Base-by-base conservation (phyloP, 2,329 filamentous ascomycete genomes). In the Beauveria medogensis region DNA sequence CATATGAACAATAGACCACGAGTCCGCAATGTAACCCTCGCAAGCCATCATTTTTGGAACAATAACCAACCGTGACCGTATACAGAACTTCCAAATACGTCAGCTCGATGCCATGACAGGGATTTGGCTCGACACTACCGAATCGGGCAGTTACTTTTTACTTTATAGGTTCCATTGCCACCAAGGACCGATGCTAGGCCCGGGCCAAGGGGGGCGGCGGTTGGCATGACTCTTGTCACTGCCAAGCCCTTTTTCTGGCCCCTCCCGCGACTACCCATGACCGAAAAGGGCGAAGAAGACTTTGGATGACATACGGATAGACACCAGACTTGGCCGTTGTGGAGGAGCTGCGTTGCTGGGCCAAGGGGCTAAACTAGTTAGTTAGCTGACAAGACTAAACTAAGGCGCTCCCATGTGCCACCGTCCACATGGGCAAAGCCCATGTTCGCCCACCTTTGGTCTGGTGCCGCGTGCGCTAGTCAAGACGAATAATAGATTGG, bases 101-200 rank as follows among this genome's bases (percentile, higher is more conserved):
- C 56, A 51, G 46, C 34, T 26, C 30, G 24, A 59, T 52, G 40
- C 9, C 34, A 16, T 37, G 34, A 37, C 12, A 40, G 22, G 52
- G 20, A 53, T 53, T 7, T 5, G 30, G 40, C 50, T 26, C 47
- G n/a, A 51, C n/a, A 24, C 47, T 59, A 59, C 56, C 34, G n/a
- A 44, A 59, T 44, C 47, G 37, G 56, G 56, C 52, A 52, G 56
- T 47, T 59, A 28, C 56, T 40, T 48, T 47, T 41, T 9, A 14
- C 16, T 7, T 12, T 8, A 12, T 20, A 16, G 34, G 4, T 3
- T 47, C 30, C 30, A 16, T 22, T 28, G 37, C 34, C 12, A 18
- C 16, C 20, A 22, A 20, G 24, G 41, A 37, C 3, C 14, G 16
- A 55, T 44, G 40, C 18, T 16, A 10, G 28, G 4, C 18, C 6